Conservation (phyloP, 1,284 basidiomycete species). For the Phellopilus nigrolimitatus region DNA sequence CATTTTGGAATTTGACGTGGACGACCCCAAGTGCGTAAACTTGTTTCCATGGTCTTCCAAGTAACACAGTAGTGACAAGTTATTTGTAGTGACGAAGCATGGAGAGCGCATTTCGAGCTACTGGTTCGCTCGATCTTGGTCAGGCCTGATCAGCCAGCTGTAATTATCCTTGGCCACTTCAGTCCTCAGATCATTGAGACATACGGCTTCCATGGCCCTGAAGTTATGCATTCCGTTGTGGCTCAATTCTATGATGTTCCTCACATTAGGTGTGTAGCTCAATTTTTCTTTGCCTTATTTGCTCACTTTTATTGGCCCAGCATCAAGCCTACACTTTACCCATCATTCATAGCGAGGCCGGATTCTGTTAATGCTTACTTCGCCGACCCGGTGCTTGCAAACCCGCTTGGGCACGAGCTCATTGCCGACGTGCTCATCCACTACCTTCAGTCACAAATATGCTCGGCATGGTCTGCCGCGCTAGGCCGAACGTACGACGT, state of each 20-base stretch:
- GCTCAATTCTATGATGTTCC: slow-evolving; percentile 96
- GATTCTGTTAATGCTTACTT: slow-evolving; percentile 68
- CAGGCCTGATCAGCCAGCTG: slow-evolving; percentile 83
- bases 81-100: slow-evolving; percentile 56
- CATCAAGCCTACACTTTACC: slow-evolving; percentile 78
- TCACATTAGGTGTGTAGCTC: slow-evolving; percentile 59
- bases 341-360: slow-evolving; percentile 75
- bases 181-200: slow-evolving; percentile 74
- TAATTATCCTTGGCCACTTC: slow-evolving; percentile 90
- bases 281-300: not conserved
- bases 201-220: slow-evolving; percentile 82
- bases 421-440: slow-evolving; percentile 82
- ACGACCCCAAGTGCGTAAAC: slow-evolving; percentile 77
- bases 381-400: slow-evolving; percentile 81
- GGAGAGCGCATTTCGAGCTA: slow-evolving; percentile 83
- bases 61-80: slow-evolving; percentile 7
- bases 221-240: slow-evolving; percentile 82
- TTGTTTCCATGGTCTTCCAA: not conserved
- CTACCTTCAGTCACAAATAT: slow-evolving; percentile 86
- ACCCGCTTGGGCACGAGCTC: slow-evolving; percentile 73
- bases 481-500: slow-evolving; percentile 62
- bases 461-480: slow-evolving; percentile 76
- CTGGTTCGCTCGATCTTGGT: slow-evolving; percentile 87
- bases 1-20: slow-evolving; percentile 87
- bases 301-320: slow-evolving; percentile 32